Conservation (phyloP, 192 early-diverging fungal species). For the Tieghemiomyces parasiticus region DNA sequence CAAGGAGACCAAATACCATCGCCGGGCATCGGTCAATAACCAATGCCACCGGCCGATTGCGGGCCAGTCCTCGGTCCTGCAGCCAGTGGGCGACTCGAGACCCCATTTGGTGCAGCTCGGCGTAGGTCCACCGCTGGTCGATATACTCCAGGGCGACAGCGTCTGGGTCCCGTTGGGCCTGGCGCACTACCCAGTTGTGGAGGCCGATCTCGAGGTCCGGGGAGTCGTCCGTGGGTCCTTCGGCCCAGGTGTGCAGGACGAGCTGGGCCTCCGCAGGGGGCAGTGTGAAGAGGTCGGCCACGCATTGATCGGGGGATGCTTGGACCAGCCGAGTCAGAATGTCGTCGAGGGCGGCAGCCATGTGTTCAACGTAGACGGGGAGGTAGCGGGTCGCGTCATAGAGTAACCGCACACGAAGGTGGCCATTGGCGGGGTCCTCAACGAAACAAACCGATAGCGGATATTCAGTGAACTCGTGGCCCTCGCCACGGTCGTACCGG, state of each 20-base stretch:
- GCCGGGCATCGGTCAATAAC: not conserved
- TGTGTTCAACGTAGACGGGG: not conserved
- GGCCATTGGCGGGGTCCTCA: not conserved
- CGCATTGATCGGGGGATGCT: not conserved
- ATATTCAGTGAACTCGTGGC: constrained; percentile 5
- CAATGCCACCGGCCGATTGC: not conserved
- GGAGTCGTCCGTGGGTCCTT: not conserved
- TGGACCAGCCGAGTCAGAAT: not conserved
- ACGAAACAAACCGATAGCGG: constrained; percentile 1
- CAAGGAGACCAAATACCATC: constrained; percentile 1
- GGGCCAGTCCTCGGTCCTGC: not conserved
- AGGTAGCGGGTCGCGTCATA: not conserved
- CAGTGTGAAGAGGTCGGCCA: not conserved
- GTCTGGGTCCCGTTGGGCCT: not conserved
- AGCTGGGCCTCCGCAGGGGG: not conserved
- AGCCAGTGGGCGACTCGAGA: not conserved
- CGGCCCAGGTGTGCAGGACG: constrained; percentile 2
- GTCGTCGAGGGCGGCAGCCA: not conserved
- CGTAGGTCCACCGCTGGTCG: constrained; percentile 2
- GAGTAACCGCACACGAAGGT: not conserved
- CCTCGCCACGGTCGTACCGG: not conserved
- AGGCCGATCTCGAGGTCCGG: not conserved
- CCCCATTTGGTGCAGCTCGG: not conserved
- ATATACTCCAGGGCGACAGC: not conserved
- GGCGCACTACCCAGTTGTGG: not conserved